Percentiles rank a stretch among this genome's conserved stretches.
Evolutionary conservation across 2,329 filamentous ascomycete species (phyloP).

Genomic region (Epicoccum sorghinum): DNA sequence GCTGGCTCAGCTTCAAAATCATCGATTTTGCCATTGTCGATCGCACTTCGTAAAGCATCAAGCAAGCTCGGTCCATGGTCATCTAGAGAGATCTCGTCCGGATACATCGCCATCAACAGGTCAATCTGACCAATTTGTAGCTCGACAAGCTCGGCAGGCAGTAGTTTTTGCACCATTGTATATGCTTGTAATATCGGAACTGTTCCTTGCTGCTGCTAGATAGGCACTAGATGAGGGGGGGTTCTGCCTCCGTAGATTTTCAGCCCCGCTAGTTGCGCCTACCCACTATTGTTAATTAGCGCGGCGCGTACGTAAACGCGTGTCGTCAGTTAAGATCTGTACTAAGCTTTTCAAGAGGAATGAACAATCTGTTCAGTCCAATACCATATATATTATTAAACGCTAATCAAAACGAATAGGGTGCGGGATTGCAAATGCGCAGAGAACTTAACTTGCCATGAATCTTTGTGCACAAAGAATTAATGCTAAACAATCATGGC

Average conservation of each 20-base stretch:
- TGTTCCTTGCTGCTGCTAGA: neutral
- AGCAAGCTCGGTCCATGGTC: constrained; percentile 12
- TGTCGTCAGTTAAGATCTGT: no score
- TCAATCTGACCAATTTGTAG: constrained; percentile 39
- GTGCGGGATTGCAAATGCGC: no score
- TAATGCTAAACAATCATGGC: neutral
- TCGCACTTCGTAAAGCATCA: constrained; percentile 16
- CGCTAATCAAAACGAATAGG: no score
- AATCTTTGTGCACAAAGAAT: no score
- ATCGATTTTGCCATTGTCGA: neutral
- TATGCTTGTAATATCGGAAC: neutral
- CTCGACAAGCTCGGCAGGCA: constrained; percentile 33
- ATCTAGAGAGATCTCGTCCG: constrained; percentile 26
- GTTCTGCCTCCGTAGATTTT: neutral
- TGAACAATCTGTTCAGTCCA: no score
- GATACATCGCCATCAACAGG: constrained; percentile 38
- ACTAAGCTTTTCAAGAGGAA: no score
- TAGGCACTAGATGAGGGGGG: no score
- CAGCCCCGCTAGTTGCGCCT: constrained; percentile 10
- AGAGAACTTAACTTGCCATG: no score
- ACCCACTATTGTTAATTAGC: neutral
- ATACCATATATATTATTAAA: no score
- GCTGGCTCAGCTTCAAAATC: constrained; percentile 8
- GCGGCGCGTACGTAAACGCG: neutral
- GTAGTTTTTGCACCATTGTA: constrained; percentile 19